phyloP scores from a whole-genome alignment of 345 rosid genomes.

The Conringia planisiliqua region DNA sequence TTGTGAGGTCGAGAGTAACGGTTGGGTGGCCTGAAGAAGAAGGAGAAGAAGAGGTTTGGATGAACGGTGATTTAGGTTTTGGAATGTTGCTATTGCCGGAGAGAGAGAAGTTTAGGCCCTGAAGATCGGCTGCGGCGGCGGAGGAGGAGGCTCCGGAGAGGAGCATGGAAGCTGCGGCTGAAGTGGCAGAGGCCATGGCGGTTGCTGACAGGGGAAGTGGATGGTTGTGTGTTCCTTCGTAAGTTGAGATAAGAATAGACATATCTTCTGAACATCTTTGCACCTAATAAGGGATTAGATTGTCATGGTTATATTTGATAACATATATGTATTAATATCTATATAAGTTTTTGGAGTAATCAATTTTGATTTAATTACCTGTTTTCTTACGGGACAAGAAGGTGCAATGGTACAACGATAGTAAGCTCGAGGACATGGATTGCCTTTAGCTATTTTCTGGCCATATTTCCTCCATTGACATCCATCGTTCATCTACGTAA shows the following conservation, averaged over 20 bases:
- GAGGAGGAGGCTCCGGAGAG: slow-evolving; percentile 48
- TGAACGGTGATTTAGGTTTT: slow-evolving; percentile 44
- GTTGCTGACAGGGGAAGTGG: slow-evolving; percentile 86
- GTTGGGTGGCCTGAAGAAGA: slow-evolving; percentile 61
- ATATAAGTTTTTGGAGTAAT: neutral
- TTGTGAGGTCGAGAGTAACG: slow-evolving; percentile 82
- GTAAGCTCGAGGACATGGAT: slow-evolving; percentile 96
- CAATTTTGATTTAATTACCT: slow-evolving; percentile 40
- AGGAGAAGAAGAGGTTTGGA: slow-evolving; percentile 40
- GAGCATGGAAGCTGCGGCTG: slow-evolving; percentile 90
- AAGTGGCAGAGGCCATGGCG: slow-evolving; percentile 95
- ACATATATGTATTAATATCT: neutral
- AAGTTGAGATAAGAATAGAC: slow-evolving; percentile 82
- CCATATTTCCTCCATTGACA: slow-evolving; percentile 99
- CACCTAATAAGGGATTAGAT: slow-evolving; percentile 41
- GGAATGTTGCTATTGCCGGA: slow-evolving; percentile 40
- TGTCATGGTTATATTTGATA: neutral
- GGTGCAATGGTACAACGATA: slow-evolving; percentile 86
- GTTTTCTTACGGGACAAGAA: slow-evolving; percentile 88
- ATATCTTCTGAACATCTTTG: slow-evolving; percentile 85
- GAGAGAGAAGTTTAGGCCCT: slow-evolving; percentile 51
- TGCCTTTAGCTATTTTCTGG: slow-evolving; percentile 87
- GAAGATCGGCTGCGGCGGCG: slow-evolving; percentile 37
- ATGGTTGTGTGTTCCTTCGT: slow-evolving; percentile 95
- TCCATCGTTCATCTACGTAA: slow-evolving; percentile 80